Evolutionary conservation across 345 rosid species (phyloP), one percentile per base, ranked within the genome.

Genomic region (Acer saccharum): DNA sequence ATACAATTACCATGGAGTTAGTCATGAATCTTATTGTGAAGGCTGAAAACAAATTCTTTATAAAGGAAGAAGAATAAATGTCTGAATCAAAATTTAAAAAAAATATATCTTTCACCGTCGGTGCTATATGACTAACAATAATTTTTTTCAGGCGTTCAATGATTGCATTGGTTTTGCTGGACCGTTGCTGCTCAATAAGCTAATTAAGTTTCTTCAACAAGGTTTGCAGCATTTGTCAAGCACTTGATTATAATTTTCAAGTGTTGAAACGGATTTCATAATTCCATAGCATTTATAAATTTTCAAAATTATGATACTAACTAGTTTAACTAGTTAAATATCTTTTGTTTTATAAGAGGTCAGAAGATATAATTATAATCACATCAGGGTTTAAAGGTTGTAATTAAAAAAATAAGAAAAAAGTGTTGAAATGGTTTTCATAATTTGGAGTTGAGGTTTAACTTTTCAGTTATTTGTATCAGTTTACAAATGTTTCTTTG

Each of bases 101-200:
- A 44, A 3, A 21, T 52, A 48, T 20, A 64, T 35, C 46, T 63
- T 46, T 6, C 5, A 1, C 46, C 7, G 39, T 39, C 44, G n/a
- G 3, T 20, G 39, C 58, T 60, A 7, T 17, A 32, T 55, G 0
- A 71, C 68, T 54, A 68, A 65, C 60, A 72, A 65, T 62, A 70
- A 60, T 23, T 80, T 67, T 67, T 74, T 84, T 29, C 88, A 95
- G 98, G 91, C 89, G 71, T 79, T 93, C 65, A 93, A 93, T 83
- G 98, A 95, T 81, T 87, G 88, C 72, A 79, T 95, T 35, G 93
- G 95, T 78, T 93, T 95, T 87, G 90, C 81, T 7, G 97, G 91
- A 79, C 98, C 98, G 2, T 82, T 95, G 77, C 90, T 95, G 63
- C 97, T 93, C 74, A 95, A 95, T 82, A 89, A 80, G 81, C 94